A percentile compares a stretch with the other conserved stretches of the same genome.
Conservation (phyloP, 2,329 filamentous ascomycete species). For the Tympanopsis confertula region DNA sequence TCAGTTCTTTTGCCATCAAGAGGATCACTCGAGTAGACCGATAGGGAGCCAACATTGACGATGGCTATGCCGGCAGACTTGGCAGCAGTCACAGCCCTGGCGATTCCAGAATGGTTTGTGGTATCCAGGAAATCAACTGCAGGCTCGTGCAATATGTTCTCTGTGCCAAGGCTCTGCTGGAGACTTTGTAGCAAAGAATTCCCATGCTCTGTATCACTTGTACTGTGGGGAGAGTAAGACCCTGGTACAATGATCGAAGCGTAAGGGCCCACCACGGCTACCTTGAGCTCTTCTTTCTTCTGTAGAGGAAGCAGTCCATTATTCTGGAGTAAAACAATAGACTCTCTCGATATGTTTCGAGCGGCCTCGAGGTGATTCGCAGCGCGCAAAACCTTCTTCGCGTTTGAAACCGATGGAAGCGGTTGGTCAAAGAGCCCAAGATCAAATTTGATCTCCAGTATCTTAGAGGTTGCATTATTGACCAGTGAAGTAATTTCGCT, state of each 20-base stretch:
- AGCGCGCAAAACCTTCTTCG: slow-evolving; percentile 3
- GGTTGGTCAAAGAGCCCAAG: slow-evolving; percentile 13
- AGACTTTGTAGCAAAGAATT: slow-evolving; percentile 9
- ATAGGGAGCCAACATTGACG: slow-evolving; percentile 16
- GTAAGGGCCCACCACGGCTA: slow-evolving; percentile 8
- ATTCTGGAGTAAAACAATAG: slow-evolving; percentile 10
- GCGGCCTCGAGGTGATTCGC: slow-evolving; percentile 6
- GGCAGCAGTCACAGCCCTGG: slow-evolving; percentile 12
- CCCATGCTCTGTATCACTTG: slow-evolving; percentile 8
- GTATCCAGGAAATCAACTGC: slow-evolving; percentile 6
- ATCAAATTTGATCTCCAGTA: slow-evolving; percentile 16
- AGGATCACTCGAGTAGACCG: slow-evolving; percentile 10
- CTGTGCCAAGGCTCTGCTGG: slow-evolving; percentile 6
- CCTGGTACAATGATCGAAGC: slow-evolving; percentile 8
- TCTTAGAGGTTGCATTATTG: slow-evolving; percentile 11
- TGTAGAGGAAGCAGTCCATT: slow-evolving; percentile 6
- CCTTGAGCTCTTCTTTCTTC: slow-evolving; percentile 2
- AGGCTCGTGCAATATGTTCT: slow-evolving; percentile 10
- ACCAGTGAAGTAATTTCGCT: slow-evolving; percentile 10
- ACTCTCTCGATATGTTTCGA: slow-evolving; percentile 8
- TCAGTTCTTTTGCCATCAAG: slow-evolving; percentile 18
- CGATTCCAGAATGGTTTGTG: slow-evolving; percentile 8
- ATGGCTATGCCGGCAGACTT: slow-evolving; percentile 14
- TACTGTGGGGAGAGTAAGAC: slow-evolving; percentile 8
- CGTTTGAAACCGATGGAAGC: slow-evolving; percentile 9